phyloP scores from a whole-genome alignment of 768 basidiomycete species.

The Leccinum longicurvipes region DNA sequence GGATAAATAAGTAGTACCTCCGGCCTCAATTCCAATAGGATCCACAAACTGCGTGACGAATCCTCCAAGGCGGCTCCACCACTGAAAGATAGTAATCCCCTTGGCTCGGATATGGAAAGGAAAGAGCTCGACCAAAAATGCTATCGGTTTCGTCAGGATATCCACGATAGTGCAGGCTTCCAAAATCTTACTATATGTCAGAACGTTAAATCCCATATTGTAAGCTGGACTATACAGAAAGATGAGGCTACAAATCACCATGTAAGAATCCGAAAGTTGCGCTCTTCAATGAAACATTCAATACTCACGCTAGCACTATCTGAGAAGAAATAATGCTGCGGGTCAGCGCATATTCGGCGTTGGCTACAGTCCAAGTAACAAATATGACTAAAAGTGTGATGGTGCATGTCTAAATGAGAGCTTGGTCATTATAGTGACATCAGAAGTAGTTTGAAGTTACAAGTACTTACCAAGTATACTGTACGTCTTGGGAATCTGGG shows the following conservation, averaged over 20 bases:
- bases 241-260: slow-evolving; percentile 8
- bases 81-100: slow-evolving; percentile 61
- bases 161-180: neutral
- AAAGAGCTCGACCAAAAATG: slow-evolving; percentile 66
- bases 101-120: slow-evolving; percentile 60
- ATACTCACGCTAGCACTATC: slow-evolving; percentile 10
- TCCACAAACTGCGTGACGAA: slow-evolving; percentile 14
- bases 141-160: slow-evolving; percentile 26
- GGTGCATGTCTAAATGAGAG: slow-evolving; percentile 5
- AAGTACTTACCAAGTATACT: slow-evolving; percentile 12
- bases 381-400: slow-evolving; percentile 15
- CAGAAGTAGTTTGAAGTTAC: neutral
- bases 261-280: neutral
- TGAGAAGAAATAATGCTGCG: slow-evolving; percentile 3
- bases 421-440: neutral
- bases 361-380: slow-evolving; percentile 17
- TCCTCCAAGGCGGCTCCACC: slow-evolving; percentile 43
- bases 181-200: slow-evolving; percentile 9
- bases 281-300: neutral
- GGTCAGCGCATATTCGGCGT: slow-evolving; percentile 17
- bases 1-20: slow-evolving; percentile 1
- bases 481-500: slow-evolving; percentile 17
- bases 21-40: slow-evolving; percentile 15
- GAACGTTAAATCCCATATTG: slow-evolving; percentile 6
- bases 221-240: slow-evolving; percentile 18